Evolutionary conservation across 2,329 filamentous ascomycete species (phyloP), one percentile per base, ranked within the genome.

Genomic region (Beauveria sp.): DNA sequence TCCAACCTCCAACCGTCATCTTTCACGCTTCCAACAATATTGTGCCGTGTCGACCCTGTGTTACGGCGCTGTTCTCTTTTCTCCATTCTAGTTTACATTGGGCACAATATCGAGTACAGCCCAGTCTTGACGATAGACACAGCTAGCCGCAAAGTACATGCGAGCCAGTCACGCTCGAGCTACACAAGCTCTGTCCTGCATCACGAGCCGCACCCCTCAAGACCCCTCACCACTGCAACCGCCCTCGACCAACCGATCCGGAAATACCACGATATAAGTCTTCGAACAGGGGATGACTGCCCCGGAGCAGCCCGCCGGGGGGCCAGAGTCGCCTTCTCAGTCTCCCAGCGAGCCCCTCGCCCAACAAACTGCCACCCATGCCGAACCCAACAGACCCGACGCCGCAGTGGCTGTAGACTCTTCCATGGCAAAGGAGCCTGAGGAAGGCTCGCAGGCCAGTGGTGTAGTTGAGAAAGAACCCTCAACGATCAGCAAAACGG

Each of bases 241-340:
- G 14, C 20, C 50, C 5, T 30, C 22, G 4, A n/a, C 43, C 40
- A 28, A 55, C 16, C 50, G 12, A 54, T 49, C 28, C 50, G 7
- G 12, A 7, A 38, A 52, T 5, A 60, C 14, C 51, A 22, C 5
- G n/a, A n/a, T 12, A 28, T 8, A 18, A 18, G 26, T 42, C 26
- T 28, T 10, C 24, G 1, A 16, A 40, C 3, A 18, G 43, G 60
- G 60, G 38, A 62, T 62, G 60, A 46, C 54, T 53, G 38, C 60
- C 53, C 60, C 60, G 52, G 60, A 62, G 45, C 60, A 62, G 54
- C 60, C 60, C 52, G 53, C 47, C 20, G 60, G 43, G 38, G 28
- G 20, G 20, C 2, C 58, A 40, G 58, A 54, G 20, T 22, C 42
- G 30, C 18, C 50, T 42, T 28, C 30, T 22, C 50, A 54, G 50